phyloP scores from a whole-genome alignment of 306 rosid species.

The Quillaja saponaria region DNA sequence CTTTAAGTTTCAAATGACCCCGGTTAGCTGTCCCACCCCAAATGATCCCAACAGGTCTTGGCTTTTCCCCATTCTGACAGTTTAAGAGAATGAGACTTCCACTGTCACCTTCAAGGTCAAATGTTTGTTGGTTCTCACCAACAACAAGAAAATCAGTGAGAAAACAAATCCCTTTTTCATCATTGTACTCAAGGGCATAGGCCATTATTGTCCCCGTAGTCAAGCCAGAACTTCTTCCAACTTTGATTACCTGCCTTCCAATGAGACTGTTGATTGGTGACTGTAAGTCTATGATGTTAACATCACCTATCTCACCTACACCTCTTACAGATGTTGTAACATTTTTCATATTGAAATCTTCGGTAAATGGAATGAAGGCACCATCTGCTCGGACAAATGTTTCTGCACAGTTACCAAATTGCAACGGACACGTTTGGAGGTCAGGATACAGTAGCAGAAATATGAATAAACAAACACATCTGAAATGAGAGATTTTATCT shows the following conservation, averaged over 20 bases:
- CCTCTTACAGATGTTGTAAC: constrained; percentile 76
- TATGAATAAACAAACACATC: constrained; percentile 19
- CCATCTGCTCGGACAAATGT: constrained; percentile 99
- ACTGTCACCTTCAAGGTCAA: constrained; percentile 99
- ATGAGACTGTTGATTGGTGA: constrained; percentile 88
- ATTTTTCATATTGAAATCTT: constrained; percentile 71
- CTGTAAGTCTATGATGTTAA: constrained; percentile 84
- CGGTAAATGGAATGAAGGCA: constrained; percentile 92
- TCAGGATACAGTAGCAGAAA: constrained; percentile 31
- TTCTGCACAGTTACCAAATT: constrained; percentile 67
- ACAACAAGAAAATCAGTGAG: constrained; percentile 98
- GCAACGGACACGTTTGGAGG: constrained; percentile 26
- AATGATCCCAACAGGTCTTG: constrained; percentile 90
- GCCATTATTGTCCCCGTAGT: constrained; percentile 95
- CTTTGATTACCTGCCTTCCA: constrained; percentile 90
- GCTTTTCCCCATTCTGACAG: constrained; percentile 72
- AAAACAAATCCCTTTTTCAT: constrained; percentile 96
- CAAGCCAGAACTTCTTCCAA: constrained; percentile 97
- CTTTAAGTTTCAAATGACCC: constrained; percentile 83
- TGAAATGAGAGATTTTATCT: constrained; percentile 33
- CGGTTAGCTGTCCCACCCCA: constrained; percentile 99
- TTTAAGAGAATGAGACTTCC: constrained; percentile 96
- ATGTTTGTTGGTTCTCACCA: constrained; percentile 95
- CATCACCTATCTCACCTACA: constrained; percentile 87
- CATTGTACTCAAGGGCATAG: constrained; percentile 93